Percentiles rank a stretch among this genome's conserved stretches.
phyloP scores from a whole-genome alignment of 805 yeast genomes.

The Spathaspora arborariae region DNA sequence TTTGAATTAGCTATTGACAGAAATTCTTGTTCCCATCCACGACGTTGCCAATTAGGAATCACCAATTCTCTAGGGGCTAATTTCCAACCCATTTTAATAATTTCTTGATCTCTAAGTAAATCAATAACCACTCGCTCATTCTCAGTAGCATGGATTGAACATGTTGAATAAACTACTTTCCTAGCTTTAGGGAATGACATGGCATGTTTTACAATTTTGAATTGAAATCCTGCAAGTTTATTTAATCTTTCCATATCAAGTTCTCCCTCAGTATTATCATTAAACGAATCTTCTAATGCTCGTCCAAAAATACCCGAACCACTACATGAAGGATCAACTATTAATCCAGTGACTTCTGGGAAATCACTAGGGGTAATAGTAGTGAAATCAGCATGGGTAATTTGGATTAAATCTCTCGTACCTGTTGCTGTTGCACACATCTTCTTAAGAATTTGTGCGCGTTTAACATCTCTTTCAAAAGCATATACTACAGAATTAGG shows the following conservation, averaged over 20 bases:
- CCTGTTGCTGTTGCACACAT: constrained; percentile 74
- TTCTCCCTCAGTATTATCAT: constrained; percentile 33
- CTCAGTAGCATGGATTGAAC: constrained; percentile 91
- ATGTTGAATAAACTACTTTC: constrained; percentile 88
- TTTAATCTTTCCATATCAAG: constrained; percentile 59
- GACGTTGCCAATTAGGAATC: constrained; percentile 79
- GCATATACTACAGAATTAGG: constrained; percentile 55
- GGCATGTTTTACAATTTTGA: constrained; percentile 84
- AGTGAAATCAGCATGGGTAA: constrained; percentile 65
- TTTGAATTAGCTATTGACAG: constrained; percentile 43
- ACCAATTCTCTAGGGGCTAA: constrained; percentile 58
- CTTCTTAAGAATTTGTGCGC: constrained; percentile 65
- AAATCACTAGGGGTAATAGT: constrained; percentile 54
- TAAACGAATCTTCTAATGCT: constrained; percentile 50
- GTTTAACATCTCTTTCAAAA: constrained; percentile 76
- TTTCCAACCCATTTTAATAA: constrained; percentile 71
- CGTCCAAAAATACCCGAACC: constrained; percentile 98
- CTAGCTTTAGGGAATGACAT: constrained; percentile 71
- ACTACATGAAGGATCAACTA: constrained; percentile 96
- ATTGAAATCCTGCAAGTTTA: constrained; percentile 83
- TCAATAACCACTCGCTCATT: constrained; percentile 89
- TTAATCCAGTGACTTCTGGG: constrained; percentile 66
- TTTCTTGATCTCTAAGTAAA: constrained; percentile 61
- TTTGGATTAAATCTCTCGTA: constrained; percentile 38
- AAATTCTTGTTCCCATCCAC: constrained; percentile 78